A percentile compares a stretch with the other conserved stretches of the same genome.
Evolutionary conservation across 345 rosid species (phyloP).

Genomic region (Gossypium mustelinum): DNA sequence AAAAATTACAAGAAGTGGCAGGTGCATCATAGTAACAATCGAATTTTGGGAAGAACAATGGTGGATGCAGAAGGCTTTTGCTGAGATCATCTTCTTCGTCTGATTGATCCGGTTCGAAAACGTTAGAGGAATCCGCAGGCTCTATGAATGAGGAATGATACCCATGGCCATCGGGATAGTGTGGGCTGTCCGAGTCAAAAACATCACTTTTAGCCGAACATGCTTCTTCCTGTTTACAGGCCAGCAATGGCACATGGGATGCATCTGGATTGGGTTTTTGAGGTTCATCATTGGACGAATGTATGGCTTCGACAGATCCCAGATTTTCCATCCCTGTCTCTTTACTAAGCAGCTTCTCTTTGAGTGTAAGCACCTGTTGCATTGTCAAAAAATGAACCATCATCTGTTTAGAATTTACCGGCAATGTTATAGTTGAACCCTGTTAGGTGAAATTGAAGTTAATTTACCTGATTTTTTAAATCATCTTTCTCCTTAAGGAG

Average conservation of each 20-base stretch:
- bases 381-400: slow-evolving; percentile 2
- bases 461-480: slow-evolving; percentile 52
- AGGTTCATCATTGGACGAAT: slow-evolving; percentile 9
- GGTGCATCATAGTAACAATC: slow-evolving; percentile 22
- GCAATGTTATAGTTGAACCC: no score
- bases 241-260: slow-evolving; percentile 10
- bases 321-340: slow-evolving; percentile 21
- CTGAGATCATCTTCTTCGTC: slow-evolving; percentile 38
- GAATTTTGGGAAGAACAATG: slow-evolving; percentile 27
- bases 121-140: slow-evolving; percentile 39
- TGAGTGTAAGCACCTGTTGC: slow-evolving; percentile 44
- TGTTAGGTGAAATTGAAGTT: no score
- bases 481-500: slow-evolving; percentile 44
- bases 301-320: slow-evolving; percentile 12
- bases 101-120: slow-evolving; percentile 37
- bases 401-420: background rate
- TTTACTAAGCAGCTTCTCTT: slow-evolving; percentile 36
- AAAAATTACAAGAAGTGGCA: slow-evolving; percentile 36
- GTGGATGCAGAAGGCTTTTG: slow-evolving; percentile 29
- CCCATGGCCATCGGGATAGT: slow-evolving; percentile 11
- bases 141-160: slow-evolving; percentile 28
- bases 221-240: slow-evolving; percentile 38
- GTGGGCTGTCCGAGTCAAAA: slow-evolving; percentile 44
- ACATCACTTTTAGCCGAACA: slow-evolving; percentile 47
- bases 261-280: slow-evolving; percentile 3